These are phyloP conservation scores for Trichosanthes cucumerina DNA, from an alignment of 306 rosid genomes.

Conservation along the genomic window DNA sequence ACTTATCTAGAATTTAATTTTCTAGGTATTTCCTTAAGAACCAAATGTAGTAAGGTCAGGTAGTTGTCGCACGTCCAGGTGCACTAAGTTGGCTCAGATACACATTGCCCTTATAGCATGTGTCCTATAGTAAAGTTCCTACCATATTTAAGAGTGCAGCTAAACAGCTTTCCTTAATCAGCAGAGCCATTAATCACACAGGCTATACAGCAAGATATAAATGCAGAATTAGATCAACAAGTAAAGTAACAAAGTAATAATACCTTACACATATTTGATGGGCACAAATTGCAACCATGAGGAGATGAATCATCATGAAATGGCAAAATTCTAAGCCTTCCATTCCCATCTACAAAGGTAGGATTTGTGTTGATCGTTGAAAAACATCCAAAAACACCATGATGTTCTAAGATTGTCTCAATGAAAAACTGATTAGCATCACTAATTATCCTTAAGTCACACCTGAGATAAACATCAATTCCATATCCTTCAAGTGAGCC, in stretches of 20 bases:
- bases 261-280: slow-evolving; percentile 78
- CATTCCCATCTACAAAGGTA: slow-evolving; percentile 28
- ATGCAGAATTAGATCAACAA: neutral
- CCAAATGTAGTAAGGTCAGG: too few relatives aligned
- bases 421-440: slow-evolving; percentile 63
- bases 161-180: neutral
- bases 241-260: neutral
- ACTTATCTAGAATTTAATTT: too few relatives aligned
- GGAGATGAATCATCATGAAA: slow-evolving; percentile 39
- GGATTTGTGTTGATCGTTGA: slow-evolving; percentile 53
- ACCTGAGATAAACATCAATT: slow-evolving; percentile 29
- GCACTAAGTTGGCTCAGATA: neutral
- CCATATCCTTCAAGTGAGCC: neutral
- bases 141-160: neutral
- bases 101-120: neutral
- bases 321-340: slow-evolving; percentile 51
- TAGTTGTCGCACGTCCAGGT: too few relatives aligned
- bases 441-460: slow-evolving; percentile 64
- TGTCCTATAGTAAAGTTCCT: neutral
- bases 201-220: neutral
- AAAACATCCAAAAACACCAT: slow-evolving; percentile 51
- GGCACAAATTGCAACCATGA: slow-evolving; percentile 60
- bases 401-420: slow-evolving; percentile 52
- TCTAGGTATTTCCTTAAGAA: too few relatives aligned
- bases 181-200: neutral